phyloP scores from a whole-genome alignment of 352 stramenopile genomes.

The Phytophthora foliorum region DNA sequence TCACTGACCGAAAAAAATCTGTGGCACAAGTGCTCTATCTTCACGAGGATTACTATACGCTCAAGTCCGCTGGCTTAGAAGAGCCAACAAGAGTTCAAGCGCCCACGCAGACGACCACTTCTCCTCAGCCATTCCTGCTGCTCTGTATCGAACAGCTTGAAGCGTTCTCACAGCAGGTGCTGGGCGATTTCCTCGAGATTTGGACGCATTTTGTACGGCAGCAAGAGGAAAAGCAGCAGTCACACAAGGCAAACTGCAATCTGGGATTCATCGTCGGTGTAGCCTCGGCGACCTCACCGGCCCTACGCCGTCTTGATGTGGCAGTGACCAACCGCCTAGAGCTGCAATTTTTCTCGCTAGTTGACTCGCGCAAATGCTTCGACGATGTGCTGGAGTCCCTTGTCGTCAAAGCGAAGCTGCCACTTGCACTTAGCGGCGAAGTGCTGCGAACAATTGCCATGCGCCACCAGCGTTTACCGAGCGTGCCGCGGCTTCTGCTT shows the following conservation, averaged over 20 bases:
- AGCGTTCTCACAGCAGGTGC: slow-evolving; percentile 57
- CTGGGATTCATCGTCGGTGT: slow-evolving; percentile 80
- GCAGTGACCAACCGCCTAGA: slow-evolving; percentile 63
- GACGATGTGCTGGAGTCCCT: slow-evolving; percentile 79
- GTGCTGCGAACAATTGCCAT: slow-evolving; percentile 58
- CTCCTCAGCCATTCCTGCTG: slow-evolving; percentile 56
- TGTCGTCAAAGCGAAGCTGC: slow-evolving; percentile 70
- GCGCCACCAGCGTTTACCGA: slow-evolving; percentile 70
- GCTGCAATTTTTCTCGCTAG: slow-evolving; percentile 80
- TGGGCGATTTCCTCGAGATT: slow-evolving; percentile 79
- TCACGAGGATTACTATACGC: slow-evolving; percentile 50
- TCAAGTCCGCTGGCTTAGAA: slow-evolving; percentile 23
- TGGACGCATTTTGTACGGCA: slow-evolving; percentile 65
- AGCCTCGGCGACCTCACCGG: slow-evolving; percentile 69
- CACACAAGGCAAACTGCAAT: slow-evolving; percentile 14
- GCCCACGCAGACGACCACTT: background rate
- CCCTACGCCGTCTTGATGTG: slow-evolving; percentile 71
- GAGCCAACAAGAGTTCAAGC: background rate
- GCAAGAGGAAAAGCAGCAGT: slow-evolving; percentile 13
- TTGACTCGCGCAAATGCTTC: slow-evolving; percentile 83
- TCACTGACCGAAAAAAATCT: slow-evolving; percentile 29
- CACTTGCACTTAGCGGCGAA: slow-evolving; percentile 58
- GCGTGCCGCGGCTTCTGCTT: slow-evolving; percentile 69
- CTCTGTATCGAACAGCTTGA: slow-evolving; percentile 87
- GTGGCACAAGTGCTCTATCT: slow-evolving; percentile 32